These are phyloP conservation scores for Kalaharituber pfeilii DNA, from an alignment of 2,329 filamentous ascomycete species.

Conservation along the genomic window DNA sequence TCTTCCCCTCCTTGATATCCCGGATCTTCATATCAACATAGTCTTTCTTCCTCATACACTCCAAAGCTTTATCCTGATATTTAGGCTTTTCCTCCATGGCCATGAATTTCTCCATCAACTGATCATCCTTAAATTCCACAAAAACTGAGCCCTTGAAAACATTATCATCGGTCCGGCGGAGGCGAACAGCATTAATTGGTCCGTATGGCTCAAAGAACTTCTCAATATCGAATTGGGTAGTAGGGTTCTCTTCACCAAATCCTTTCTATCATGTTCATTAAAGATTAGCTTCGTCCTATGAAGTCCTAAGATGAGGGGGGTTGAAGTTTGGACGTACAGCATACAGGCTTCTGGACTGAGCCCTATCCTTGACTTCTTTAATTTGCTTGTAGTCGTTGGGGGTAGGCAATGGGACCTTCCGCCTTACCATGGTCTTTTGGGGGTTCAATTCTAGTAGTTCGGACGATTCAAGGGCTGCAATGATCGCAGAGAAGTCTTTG, in stretches of 20 bases:
- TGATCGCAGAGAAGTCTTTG: slow-evolving; percentile 67
- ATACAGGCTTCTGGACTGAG: slow-evolving; percentile 63
- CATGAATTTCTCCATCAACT: slow-evolving; percentile 64
- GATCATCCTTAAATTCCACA: slow-evolving; percentile 71
- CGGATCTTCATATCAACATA: slow-evolving; percentile 66
- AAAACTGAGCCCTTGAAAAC: slow-evolving; percentile 94
- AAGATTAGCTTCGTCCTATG: background rate
- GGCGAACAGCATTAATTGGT: slow-evolving; percentile 62
- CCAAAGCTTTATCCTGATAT: slow-evolving; percentile 56
- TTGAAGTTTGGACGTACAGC: slow-evolving; percentile 28
- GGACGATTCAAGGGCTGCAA: slow-evolving; percentile 67
- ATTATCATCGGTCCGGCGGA: slow-evolving; percentile 56
- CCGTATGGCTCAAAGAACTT: slow-evolving; percentile 74
- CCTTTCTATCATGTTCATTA: slow-evolving; percentile 42
- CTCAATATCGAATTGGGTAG: slow-evolving; percentile 86
- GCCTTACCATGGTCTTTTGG: slow-evolving; percentile 52
- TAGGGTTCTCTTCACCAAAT: slow-evolving; percentile 68
- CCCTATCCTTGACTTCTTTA: slow-evolving; percentile 43
- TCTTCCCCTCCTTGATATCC: slow-evolving; percentile 52
- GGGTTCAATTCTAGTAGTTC: slow-evolving; percentile 49
- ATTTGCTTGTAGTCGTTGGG: slow-evolving; percentile 38
- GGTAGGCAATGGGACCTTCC: slow-evolving; percentile 49
- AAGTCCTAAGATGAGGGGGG: too few relatives aligned
- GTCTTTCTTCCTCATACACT: slow-evolving; percentile 59
- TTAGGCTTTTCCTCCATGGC: slow-evolving; percentile 61